Percentiles rank a stretch among this genome's conserved stretches.
Conservation (phyloP, 2,329 filamentous ascomycete genomes). For the Colletotrichum nymphaeae region DNA sequence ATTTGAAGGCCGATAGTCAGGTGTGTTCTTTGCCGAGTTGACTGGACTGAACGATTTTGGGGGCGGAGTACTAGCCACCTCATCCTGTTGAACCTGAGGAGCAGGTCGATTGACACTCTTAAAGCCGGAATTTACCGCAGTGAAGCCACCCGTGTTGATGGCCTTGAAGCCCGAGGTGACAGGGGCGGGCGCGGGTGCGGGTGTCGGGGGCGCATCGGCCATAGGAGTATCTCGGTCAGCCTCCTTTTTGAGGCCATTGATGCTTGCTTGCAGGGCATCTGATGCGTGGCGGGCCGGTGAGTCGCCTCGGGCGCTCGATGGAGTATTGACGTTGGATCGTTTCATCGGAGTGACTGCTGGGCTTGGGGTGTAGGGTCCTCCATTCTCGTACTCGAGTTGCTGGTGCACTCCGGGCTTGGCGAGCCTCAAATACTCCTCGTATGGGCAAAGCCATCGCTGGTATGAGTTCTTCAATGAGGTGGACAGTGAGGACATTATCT, state of each 20-base stretch:
- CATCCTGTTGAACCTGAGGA: slow-evolving; percentile 39
- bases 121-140: slow-evolving; percentile 78
- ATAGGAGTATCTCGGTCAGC: slow-evolving; percentile 60
- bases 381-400: slow-evolving; percentile 92
- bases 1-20: slow-evolving; percentile 69
- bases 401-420: slow-evolving; percentile 98
- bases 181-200: slow-evolving; percentile 50
- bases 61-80: slow-evolving; percentile 70
- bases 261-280: slow-evolving; percentile 61
- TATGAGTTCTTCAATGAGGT: slow-evolving; percentile 99
- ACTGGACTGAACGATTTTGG: slow-evolving; percentile 71
- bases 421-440: slow-evolving; percentile 91
- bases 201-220: slow-evolving; percentile 55
- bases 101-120: slow-evolving; percentile 72
- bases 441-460: slow-evolving; percentile 95
- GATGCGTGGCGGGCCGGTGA: slow-evolving; percentile 74
- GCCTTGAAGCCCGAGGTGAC: slow-evolving; percentile 69
- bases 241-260: slow-evolving; percentile 59
- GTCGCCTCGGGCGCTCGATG: slow-evolving; percentile 68
- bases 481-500: slow-evolving; percentile 99
- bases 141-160: slow-evolving; percentile 73
- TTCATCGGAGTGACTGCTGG: slow-evolving; percentile 78
- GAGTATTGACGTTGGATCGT: slow-evolving; percentile 69
- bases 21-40: slow-evolving; percentile 71
- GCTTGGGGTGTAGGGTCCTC: slow-evolving; percentile 87